Conservation (phyloP, 306 rosid genomes). For the Vicia villosa region DNA sequence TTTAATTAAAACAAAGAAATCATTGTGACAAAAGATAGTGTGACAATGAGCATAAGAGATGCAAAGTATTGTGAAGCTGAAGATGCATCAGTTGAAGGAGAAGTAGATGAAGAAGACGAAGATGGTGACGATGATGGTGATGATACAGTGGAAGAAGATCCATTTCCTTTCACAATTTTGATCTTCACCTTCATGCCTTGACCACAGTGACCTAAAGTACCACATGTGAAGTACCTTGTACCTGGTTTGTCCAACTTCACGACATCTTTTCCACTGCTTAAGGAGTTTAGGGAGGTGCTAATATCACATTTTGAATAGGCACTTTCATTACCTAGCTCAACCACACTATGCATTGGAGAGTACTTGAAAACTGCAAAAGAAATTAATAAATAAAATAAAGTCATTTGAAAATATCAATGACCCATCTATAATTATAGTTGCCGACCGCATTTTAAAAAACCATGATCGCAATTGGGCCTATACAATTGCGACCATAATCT, state of each 20-base stretch:
- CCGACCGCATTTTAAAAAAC: too few species aligned
- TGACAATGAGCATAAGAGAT: conserved; percentile 32
- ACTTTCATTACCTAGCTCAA: conserved; percentile 52
- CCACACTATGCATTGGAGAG: conserved; percentile 46
- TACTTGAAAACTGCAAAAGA: conserved; percentile 79
- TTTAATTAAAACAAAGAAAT: conserved; percentile 28
- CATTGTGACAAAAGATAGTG: conserved; percentile 30
- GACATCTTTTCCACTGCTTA: conserved; percentile 58
- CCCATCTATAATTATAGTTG: not conserved
- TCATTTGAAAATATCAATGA: too few species aligned
- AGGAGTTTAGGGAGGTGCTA: conserved; percentile 50
- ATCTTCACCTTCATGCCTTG: conserved; percentile 92
- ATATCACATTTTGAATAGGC: conserved; percentile 71
- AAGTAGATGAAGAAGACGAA: conserved; percentile 41
- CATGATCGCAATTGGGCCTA: not conserved
- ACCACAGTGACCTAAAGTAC: conserved; percentile 75
- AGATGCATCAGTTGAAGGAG: conserved; percentile 39
- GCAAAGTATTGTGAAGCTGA: conserved; percentile 37
- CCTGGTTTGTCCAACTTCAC: conserved; percentile 47
- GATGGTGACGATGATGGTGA: conserved; percentile 32
- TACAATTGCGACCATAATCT: not conserved
- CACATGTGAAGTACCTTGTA: conserved; percentile 44
- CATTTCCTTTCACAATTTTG: conserved; percentile 41
- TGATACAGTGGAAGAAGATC: conserved; percentile 52
- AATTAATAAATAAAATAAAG: not conserved